phyloP scores from a whole-genome alignment of 257 asterid genomes.

The Solanum tarijense region DNA sequence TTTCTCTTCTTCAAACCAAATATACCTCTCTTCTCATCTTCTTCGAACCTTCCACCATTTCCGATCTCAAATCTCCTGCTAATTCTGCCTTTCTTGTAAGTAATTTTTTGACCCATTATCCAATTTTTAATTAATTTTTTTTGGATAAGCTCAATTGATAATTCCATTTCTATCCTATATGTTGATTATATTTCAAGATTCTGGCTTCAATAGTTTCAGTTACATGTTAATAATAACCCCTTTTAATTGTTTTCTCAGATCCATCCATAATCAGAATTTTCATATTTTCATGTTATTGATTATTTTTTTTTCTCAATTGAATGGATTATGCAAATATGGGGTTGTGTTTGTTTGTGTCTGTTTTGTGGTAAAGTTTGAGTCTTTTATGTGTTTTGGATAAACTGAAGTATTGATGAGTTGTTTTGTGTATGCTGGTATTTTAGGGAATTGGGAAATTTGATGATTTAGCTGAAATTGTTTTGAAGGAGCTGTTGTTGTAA shows the following conservation, averaged over 20 bases:
- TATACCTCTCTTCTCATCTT: not conserved
- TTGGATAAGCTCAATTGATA: not conserved
- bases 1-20: not conserved
- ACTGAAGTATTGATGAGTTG: not conserved
- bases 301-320: not conserved
- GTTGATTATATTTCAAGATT: not conserved
- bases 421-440: constrained; percentile 5
- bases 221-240: not conserved
- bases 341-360: not conserved
- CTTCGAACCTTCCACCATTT: not conserved
- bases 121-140: not conserved
- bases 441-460: constrained; percentile 17
- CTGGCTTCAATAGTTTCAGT: not conserved
- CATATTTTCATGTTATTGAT: not conserved
- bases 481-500: not conserved
- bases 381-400: not conserved
- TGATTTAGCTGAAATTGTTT: constrained; percentile 7
- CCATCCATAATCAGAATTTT: not conserved
- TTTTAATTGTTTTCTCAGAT: not conserved
- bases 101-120: not conserved
- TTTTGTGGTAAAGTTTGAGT: not conserved
- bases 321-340: not conserved
- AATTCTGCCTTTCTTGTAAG: not conserved
- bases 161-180: not conserved
- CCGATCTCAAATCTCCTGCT: not conserved